Evolutionary conservation across 192 early-diverging fungal species (phyloP).

Genomic region (Diversispora epigaea): DNA sequence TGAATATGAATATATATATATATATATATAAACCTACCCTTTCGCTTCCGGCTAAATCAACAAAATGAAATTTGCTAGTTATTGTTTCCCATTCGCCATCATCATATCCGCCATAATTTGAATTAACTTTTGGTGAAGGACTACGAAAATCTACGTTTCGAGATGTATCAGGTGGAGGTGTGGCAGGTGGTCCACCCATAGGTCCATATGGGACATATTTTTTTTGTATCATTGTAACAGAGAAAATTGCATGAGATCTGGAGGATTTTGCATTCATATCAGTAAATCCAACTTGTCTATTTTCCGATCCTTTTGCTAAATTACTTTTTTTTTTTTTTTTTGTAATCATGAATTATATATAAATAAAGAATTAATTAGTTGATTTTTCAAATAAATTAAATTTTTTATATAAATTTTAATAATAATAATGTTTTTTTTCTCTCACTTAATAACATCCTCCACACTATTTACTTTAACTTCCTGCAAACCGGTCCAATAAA

Average conservation of each 20-base stretch:
- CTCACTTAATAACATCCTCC: slow-evolving; percentile 71
- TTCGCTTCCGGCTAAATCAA: slow-evolving; percentile 98
- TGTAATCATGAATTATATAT: not conserved
- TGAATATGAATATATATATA: no score
- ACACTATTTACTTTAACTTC: slow-evolving; percentile 71
- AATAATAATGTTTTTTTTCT: not conserved
- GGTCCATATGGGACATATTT: slow-evolving; percentile 40
- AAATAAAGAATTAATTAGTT: not conserved
- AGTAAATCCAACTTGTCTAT: slow-evolving; percentile 87
- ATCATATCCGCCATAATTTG: slow-evolving; percentile 38
- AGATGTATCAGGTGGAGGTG: slow-evolving; percentile 20
- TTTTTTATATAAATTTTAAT: slow-evolving; percentile 22
- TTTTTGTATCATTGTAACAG: slow-evolving; percentile 82
- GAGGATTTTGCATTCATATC: slow-evolving; percentile 97
- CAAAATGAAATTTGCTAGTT: slow-evolving; percentile 97
- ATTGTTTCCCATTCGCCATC: slow-evolving; percentile 57
- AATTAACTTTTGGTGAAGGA: slow-evolving; percentile 19
- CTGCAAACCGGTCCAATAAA: slow-evolving; percentile 80
- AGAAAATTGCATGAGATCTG: slow-evolving; percentile 96
- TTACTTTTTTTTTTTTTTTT: slow-evolving; percentile 33
- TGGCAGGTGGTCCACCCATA: slow-evolving; percentile 30
- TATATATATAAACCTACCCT: slow-evolving; percentile 42
- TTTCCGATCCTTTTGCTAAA: slow-evolving; percentile 68
- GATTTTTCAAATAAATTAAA: not conserved
- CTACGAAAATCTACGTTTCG: slow-evolving; percentile 5